Percentiles rank a stretch among this genome's conserved stretches.
Conservation (phyloP, 305 asterid species). For the Solanum hybrid region DNA sequence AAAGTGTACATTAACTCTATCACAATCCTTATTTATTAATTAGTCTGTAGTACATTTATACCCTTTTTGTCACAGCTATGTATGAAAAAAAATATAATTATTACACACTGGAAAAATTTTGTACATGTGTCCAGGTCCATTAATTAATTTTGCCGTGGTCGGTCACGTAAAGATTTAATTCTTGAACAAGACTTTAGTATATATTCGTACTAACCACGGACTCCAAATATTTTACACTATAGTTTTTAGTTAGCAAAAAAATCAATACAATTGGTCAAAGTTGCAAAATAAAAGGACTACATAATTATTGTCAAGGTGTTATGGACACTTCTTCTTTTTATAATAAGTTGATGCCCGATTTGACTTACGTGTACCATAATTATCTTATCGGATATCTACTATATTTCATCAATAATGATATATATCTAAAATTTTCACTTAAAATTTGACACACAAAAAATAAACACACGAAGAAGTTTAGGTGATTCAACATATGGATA, state of each 20-base stretch:
- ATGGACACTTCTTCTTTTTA: neutral
- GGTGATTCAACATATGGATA: neutral
- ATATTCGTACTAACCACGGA: neutral
- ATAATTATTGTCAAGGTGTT: neutral
- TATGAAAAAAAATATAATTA: neutral
- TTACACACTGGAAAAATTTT: neutral
- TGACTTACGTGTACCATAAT: fast-evolving
- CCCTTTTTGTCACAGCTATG: neutral
- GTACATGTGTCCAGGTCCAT: neutral
- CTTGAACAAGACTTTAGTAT: neutral
- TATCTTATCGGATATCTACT: neutral
- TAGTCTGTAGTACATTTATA: neutral
- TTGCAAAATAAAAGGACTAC: neutral
- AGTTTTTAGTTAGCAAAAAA: neutral
- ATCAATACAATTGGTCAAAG: neutral
- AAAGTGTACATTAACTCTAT: neutral
- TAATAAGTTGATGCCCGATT: too few species aligned
- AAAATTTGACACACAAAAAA: neutral
- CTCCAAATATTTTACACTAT: neutral
- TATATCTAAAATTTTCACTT: neutral
- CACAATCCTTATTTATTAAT: neutral
- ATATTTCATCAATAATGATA: neutral
- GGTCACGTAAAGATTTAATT: neutral
- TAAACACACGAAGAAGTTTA: neutral
- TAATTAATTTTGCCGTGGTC: conserved; percentile 1